phyloP scores from a whole-genome alignment of 106 monocot genomes.

The Iris macrosiphon region DNA sequence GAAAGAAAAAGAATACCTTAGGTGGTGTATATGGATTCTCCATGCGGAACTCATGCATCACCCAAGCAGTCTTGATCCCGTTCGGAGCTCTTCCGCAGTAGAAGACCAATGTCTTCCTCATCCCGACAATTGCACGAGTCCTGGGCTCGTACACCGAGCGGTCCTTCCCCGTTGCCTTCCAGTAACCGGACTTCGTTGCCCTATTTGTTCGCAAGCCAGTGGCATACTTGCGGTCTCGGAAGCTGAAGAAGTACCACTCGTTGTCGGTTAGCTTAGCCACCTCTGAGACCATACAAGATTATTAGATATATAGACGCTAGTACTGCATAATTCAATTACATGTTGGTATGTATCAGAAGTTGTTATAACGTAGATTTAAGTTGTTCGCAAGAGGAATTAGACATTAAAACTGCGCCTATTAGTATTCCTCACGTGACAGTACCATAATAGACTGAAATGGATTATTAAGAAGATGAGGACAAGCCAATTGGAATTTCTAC shows the following conservation, averaged over 20 bases:
- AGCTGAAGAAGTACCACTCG: slow-evolving; percentile 88
- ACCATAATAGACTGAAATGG: background rate
- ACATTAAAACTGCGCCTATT: no score
- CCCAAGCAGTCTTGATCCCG: slow-evolving; percentile 45
- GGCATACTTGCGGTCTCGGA: slow-evolving; percentile 70
- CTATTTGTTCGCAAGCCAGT: slow-evolving; percentile 55
- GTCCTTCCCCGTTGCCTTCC: slow-evolving; percentile 72
- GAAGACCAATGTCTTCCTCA: slow-evolving; percentile 69
- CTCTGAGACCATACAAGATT: slow-evolving; percentile 16
- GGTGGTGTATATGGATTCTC: slow-evolving; percentile 42
- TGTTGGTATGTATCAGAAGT: no score
- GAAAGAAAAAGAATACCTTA: slow-evolving; percentile 23
- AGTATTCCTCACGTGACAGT: slow-evolving; percentile 7
- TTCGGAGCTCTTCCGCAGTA: slow-evolving; percentile 65
- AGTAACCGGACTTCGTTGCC: slow-evolving; percentile 57
- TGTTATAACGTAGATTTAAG: no score
- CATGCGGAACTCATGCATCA: slow-evolving; percentile 66
- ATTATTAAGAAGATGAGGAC: background rate
- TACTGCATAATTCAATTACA: no score
- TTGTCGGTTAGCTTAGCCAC: slow-evolving; percentile 53
- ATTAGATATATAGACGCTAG: background rate
- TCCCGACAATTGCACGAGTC: slow-evolving; percentile 34
- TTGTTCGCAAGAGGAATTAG: no score
- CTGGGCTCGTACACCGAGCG: slow-evolving; percentile 16
- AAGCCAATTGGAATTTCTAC: no score